Percentiles rank a stretch among this genome's conserved stretches.
phyloP scores from a whole-genome alignment of 1,139 yeast species.

The Yamadazyma dendronema region DNA sequence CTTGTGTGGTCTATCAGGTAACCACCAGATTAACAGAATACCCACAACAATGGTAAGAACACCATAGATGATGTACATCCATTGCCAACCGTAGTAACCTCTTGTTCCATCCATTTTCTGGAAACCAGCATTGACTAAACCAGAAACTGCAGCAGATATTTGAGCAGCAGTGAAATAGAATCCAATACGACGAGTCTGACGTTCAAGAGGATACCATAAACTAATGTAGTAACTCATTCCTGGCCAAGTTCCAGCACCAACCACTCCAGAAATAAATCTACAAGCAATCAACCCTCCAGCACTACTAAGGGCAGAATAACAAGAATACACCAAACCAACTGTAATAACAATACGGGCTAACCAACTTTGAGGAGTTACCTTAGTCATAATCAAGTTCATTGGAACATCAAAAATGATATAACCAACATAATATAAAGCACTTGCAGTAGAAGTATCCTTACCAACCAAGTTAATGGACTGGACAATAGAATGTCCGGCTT shows the following conservation, averaged over 20 bases:
- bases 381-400: slow-evolving; percentile 84
- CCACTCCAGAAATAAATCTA: slow-evolving; percentile 73
- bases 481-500: slow-evolving; percentile 58
- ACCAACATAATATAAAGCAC: slow-evolving; percentile 81
- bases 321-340: slow-evolving; percentile 74
- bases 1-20: slow-evolving; percentile 65
- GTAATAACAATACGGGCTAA: slow-evolving; percentile 72
- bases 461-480: slow-evolving; percentile 51
- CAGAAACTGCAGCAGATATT: slow-evolving; percentile 81
- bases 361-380: slow-evolving; percentile 83
- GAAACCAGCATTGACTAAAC: slow-evolving; percentile 83
- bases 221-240: slow-evolving; percentile 84
- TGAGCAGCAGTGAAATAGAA: slow-evolving; percentile 92
- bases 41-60: slow-evolving; percentile 68
- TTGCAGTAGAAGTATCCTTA: slow-evolving; percentile 68
- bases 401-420: slow-evolving; percentile 84
- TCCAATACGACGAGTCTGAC: slow-evolving; percentile 78
- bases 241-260: slow-evolving; percentile 94
- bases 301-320: slow-evolving; percentile 59
- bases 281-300: slow-evolving; percentile 65
- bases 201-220: slow-evolving; percentile 81
- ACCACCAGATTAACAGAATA: slow-evolving; percentile 71
- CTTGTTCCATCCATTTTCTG: slow-evolving; percentile 73
- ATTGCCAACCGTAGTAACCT: slow-evolving; percentile 82
- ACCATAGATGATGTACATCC: slow-evolving; percentile 83